Conservation (phyloP, 2,329 filamentous ascomycete genomes). For the Colletotrichum liaoningense region DNA sequence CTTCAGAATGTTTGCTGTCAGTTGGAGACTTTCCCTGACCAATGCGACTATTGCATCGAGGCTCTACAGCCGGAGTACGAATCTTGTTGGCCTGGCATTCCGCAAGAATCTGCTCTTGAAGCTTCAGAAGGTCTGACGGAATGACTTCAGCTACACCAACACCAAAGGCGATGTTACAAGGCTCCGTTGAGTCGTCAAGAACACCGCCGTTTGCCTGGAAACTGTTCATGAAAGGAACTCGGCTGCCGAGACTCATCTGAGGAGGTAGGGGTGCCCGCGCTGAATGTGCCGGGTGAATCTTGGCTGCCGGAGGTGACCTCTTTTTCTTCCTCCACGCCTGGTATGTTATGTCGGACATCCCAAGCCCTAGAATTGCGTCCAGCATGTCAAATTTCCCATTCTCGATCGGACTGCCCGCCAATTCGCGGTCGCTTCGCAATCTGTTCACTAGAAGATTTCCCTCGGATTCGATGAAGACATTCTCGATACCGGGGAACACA, state of each 20-base stretch:
- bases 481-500: constrained; percentile 5
- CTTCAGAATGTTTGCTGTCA: not conserved
- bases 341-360: not conserved
- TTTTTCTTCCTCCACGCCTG: not conserved
- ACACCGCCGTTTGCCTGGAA: too few relatives aligned
- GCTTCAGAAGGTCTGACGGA: not conserved
- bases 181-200: not conserved
- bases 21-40: not conserved
- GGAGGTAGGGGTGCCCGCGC: too few relatives aligned
- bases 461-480: not conserved
- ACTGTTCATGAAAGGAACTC: too few relatives aligned
- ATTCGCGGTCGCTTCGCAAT: not conserved
- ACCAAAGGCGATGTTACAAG: not conserved
- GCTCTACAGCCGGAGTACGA: not conserved
- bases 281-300: not conserved
- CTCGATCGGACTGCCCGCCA: not conserved
- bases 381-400: not conserved
- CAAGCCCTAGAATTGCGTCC: not conserved
- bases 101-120: not conserved
- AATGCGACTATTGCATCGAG: not conserved
- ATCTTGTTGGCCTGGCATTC: not conserved
- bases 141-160: too few relatives aligned
- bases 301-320: not conserved
- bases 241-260: not conserved
- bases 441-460: not conserved